Evolutionary conservation across 1,284 basidiomycete species (phyloP), one percentile per base, ranked within the genome.

Genomic region (Gomphus bonarii): DNA sequence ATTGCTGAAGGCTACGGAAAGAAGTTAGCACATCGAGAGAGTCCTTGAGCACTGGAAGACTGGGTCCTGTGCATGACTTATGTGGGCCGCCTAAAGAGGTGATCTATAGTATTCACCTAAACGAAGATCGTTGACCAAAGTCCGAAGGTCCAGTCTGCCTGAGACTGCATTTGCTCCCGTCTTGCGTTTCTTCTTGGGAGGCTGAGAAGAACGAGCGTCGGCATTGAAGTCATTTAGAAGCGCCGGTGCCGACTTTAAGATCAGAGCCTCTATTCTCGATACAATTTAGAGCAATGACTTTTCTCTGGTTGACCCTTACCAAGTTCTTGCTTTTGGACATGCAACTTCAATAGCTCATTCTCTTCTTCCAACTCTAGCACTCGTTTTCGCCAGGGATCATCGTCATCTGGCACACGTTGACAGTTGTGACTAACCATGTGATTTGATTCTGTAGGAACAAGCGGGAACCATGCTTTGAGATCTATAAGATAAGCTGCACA

Each of bases 401-500:
- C 30, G 12, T 46, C 57, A n/a, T 25, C 28, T 22, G 20, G 25
- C 16, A 28, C 22, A 25, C 38, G 52, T 14, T 16, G 36, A 28
- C 3, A 11, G 30, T 28, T 38, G 20, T 25, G 33, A 28, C 50
- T 14, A 33, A 28, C 30, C 11, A n/a, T 6, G 6, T 35, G 43
- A 11, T 35, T n/a, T 30, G 28, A 12, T n/a, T 14, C 35, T 9
- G 38, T n/a, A 18, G 20, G 16, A 9, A 12, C 14, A 43, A 38
- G 16, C 18, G 55, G 50, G 30, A 58, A 58, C 18, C 30, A 18
- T 36, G 53, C 42, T 48, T 52, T 43, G 18, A 58, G 50, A 58
- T 58, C 57, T 28, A 58, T 43, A 14, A 58, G 50, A 53, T 53
- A 58, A 20, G 57, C 57, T 58, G 40, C 8, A 14, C 3, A 28